phyloP scores from a whole-genome alignment of 257 asterid species.

The Fraxinus pennsylvanica region DNA sequence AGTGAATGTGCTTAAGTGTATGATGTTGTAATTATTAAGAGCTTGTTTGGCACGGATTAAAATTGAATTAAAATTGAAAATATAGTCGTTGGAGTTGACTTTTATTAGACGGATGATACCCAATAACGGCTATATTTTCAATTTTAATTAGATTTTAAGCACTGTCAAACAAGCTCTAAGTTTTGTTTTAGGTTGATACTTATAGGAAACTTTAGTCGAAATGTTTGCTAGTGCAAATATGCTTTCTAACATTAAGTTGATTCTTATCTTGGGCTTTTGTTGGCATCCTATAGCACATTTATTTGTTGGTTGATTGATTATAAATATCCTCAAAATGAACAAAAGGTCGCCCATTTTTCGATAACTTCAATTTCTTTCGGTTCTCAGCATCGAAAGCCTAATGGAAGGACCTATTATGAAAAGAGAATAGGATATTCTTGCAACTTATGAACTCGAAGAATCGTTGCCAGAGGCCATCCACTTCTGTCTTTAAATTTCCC shows the following conservation, averaged over 20 bases:
- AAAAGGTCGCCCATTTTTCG: background rate
- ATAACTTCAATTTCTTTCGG: background rate
- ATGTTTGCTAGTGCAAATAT: background rate
- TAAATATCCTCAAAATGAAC: background rate
- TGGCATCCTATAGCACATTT: background rate
- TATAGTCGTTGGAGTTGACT: too few relatives aligned
- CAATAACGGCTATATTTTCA: too few relatives aligned
- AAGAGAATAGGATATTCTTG: background rate
- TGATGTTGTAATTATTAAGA: background rate
- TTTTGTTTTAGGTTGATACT: constrained; percentile 11
- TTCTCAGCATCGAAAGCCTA: background rate
- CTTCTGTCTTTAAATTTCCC: background rate
- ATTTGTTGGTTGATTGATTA: background rate
- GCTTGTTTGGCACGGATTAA: too few relatives aligned
- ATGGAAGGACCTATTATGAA: background rate
- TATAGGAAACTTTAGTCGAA: background rate
- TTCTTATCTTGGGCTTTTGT: background rate
- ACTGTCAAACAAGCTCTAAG: too few relatives aligned
- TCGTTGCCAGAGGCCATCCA: background rate
- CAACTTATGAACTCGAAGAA: background rate
- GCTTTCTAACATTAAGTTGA: background rate
- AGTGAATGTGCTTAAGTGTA: background rate
- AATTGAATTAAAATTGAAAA: too few relatives aligned
- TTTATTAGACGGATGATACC: too few relatives aligned
- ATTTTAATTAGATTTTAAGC: too few relatives aligned